Evolutionary conservation across 1,284 basidiomycete genomes (phyloP).

Genomic region (Tetrapyrgos nigripes): DNA sequence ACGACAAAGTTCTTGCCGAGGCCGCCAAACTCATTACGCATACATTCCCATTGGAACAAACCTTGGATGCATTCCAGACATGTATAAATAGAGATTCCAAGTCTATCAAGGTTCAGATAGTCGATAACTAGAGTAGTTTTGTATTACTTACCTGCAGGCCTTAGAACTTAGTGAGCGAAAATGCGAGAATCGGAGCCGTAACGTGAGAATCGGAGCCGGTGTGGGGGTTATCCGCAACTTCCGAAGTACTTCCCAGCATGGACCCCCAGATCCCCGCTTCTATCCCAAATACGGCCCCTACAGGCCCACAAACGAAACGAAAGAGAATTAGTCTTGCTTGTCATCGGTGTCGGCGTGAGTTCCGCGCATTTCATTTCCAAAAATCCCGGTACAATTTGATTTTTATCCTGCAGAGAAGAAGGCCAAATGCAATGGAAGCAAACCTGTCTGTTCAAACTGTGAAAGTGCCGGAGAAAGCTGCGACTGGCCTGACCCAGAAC

Average conservation of each 20-base stretch:
- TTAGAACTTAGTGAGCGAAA: too few relatives aligned
- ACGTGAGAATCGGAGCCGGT: too few relatives aligned
- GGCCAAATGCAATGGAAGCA: constrained; percentile 18
- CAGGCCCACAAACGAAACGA: constrained; percentile 1
- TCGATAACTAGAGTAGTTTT: constrained; percentile 13
- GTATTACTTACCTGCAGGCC: too few relatives aligned
- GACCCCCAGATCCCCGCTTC: neutral
- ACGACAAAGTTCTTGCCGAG: constrained; percentile 50
- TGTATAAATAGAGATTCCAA: constrained; percentile 39
- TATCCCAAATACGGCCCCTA: neutral
- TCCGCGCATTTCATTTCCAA: neutral
- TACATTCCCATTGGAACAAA: constrained; percentile 55
- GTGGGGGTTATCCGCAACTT: too few relatives aligned
- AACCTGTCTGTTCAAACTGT: constrained; percentile 17
- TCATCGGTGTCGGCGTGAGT: constrained; percentile 19
- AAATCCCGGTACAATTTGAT: neutral
- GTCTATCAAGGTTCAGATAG: constrained; percentile 31
- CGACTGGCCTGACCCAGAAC: constrained; percentile 19
- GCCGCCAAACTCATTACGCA: constrained; percentile 64
- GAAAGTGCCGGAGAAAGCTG: constrained; percentile 7
- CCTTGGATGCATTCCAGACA: constrained; percentile 57
- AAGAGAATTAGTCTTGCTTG: constrained; percentile 18
- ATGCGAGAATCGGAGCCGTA: too few relatives aligned
- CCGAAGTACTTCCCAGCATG: too few relatives aligned
- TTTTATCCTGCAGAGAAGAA: constrained; percentile 14